Evolutionary conservation across 129 eudicot species (phyloP).

Genomic region (Flaveria ramosissima): DNA sequence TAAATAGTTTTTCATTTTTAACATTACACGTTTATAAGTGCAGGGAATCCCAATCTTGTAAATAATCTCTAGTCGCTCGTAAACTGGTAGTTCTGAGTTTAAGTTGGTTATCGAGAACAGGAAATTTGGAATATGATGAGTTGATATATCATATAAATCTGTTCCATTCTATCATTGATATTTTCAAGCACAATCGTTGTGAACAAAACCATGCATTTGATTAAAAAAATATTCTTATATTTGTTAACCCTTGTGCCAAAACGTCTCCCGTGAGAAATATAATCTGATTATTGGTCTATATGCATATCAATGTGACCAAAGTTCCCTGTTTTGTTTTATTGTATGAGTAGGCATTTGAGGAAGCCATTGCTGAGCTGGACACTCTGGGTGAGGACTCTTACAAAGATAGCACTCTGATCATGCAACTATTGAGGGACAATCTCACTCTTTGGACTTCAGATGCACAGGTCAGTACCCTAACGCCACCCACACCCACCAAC

Average conservation of each 20-base stretch:
- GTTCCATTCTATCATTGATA: neutral
- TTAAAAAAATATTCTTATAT: neutral
- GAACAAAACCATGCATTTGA: neutral
- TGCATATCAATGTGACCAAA: neutral
- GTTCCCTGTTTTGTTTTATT: neutral
- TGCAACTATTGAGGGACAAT: slow-evolving; percentile 9
- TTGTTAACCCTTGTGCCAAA: neutral
- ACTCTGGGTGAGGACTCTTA: slow-evolving; percentile 9
- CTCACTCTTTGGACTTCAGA: slow-evolving; percentile 12
- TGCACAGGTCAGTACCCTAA: neutral
- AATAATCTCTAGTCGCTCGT: neutral
- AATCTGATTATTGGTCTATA: neutral
- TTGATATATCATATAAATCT: neutral
- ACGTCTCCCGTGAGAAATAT: neutral
- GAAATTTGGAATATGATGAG: neutral
- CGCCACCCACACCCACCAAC: neutral
- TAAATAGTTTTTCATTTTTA: neutral
- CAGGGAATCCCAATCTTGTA: neutral
- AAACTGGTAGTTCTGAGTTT: neutral
- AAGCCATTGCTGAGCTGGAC: slow-evolving; percentile 16
- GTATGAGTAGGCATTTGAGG: neutral
- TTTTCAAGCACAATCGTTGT: neutral
- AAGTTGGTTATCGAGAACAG: neutral
- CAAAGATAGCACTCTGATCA: slow-evolving; percentile 14
- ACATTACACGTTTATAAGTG: neutral